Base-by-base conservation (phyloP, 2,329 filamentous ascomycete genomes). In the Phialophora verrucosa region DNA sequence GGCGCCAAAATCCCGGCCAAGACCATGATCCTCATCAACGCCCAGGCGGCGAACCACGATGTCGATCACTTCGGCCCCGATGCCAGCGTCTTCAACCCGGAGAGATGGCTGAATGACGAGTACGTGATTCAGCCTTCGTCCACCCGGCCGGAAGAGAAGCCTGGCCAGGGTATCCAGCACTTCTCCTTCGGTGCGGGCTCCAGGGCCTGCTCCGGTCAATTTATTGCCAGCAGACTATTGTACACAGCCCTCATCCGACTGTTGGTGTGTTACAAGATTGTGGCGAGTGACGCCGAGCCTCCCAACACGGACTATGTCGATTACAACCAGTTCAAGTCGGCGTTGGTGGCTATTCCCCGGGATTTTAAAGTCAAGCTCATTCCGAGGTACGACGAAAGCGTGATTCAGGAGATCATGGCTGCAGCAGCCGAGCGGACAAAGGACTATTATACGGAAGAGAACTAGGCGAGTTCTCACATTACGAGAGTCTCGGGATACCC, bases 11-110 rank as follows among this genome's bases (percentile, higher is more conserved):
- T 93, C 55, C 91, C 91, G 0, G 83, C 89, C 0, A 88, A 89
- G 10, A 92, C 89, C 0, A 91, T 88, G 47, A 89, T 93, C 69
- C 89, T 91, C 76, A 88, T 93, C 86, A 91, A 88, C 70, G 87
- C 89, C 1, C 91, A 89, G 74, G 88, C 87, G 0, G 89, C 88
- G 2, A 85, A 91, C 75, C 90, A 90, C 78, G 90, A 92, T 72
- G 78, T 82, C 1, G 75, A 79, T 1, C 88, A 90, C 73, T 92
- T 90, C 47, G 76, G 76, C 4, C 68, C 85, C 55, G 75, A 84
- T 42, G 86, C 87, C 0, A 72, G 81, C 11, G 61, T 62, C 10
- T 91, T 92, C 75, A 79, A 86, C 51, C 88, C 89, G 0, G 89
- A 91, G 69, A 82, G 90, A 20, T 92, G 88, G 76, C 78, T 91